A percentile compares a stretch with the other conserved stretches of the same genome.
phyloP scores from a whole-genome alignment of 805 yeast species.

The Yamadazyma tumulicola region DNA sequence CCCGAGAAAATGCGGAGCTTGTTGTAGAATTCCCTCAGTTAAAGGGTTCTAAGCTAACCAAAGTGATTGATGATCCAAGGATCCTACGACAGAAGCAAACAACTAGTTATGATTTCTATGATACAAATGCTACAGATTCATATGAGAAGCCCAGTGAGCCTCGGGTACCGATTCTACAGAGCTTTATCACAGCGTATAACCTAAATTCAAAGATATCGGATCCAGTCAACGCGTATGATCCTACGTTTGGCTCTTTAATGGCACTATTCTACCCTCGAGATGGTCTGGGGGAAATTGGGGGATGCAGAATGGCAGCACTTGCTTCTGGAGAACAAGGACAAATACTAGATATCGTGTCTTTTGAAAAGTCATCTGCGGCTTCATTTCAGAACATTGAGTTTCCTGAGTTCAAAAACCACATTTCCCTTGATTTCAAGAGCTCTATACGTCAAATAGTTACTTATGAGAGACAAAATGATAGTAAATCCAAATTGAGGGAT shows the following conservation, averaged over 20 bases:
- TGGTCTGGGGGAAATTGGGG: neutral
- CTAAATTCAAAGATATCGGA: conserved; percentile 18
- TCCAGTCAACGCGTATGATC: conserved; percentile 26
- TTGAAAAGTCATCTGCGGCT: conserved; percentile 3
- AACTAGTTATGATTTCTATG: conserved; percentile 1
- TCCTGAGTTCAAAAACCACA: conserved; percentile 6
- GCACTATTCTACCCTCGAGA: conserved; percentile 14
- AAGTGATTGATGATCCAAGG: neutral
- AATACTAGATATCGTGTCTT: conserved; percentile 8
- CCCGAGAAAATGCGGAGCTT: conserved; percentile 6
- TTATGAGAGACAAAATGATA: conserved; percentile 18
- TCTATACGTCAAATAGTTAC: conserved; percentile 41
- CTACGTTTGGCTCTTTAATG: conserved; percentile 27
- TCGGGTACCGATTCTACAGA: neutral
- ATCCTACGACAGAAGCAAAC: conserved; percentile 2
- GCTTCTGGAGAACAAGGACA: conserved; percentile 29
- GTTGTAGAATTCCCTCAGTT: conserved; percentile 17
- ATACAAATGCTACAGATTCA: neutral
- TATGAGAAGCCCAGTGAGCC: neutral
- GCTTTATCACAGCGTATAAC: neutral
- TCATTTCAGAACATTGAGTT: neutral
- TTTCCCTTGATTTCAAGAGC: conserved; percentile 25
- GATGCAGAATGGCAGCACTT: conserved; percentile 19
- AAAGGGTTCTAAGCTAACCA: conserved; percentile 3
- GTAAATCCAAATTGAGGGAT: conserved; percentile 20